A percentile compares a stretch with the other conserved stretches of the same genome.
Evolutionary conservation across 148 eudicot genomes (phyloP).

Genomic region (Amaranthus hypochondriacus): DNA sequence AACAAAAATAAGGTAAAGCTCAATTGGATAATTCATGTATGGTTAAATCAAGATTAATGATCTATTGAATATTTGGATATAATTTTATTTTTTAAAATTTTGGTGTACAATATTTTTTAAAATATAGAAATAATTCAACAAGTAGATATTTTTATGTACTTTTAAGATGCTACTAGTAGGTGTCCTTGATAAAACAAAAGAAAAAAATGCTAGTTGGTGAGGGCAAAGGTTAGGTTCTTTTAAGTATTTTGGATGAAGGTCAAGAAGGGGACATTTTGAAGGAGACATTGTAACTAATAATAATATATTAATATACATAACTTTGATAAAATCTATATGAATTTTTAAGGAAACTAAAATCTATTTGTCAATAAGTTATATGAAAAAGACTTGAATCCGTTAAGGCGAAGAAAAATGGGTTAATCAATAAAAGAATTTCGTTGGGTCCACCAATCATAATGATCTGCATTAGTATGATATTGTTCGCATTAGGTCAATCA

Average conservation of each 20-base stretch:
- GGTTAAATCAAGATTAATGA: neutral
- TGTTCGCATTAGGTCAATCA: too few relatives aligned
- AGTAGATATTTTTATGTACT: neutral
- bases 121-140: neutral
- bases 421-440: too few relatives aligned
- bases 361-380: neutral
- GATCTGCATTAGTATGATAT: too few relatives aligned
- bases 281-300: constrained; percentile 14
- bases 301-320: neutral
- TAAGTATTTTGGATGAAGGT: constrained; percentile 6
- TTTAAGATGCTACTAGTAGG: neutral
- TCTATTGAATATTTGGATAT: too few relatives aligned
- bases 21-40: neutral
- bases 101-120: too few relatives aligned
- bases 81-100: too few relatives aligned
- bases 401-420: neutral
- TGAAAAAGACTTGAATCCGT: neutral
- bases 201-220: constrained; percentile 17
- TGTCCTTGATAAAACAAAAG: too few relatives aligned
- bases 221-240: constrained; percentile 19
- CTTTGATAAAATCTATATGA: neutral
- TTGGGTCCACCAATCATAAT: too few relatives aligned
- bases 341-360: neutral
- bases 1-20: neutral
- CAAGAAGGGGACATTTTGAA: constrained; percentile 9